phyloP scores from a whole-genome alignment of 495 filamentous ascomycete species.

The Trichoderma orchidacearum region DNA sequence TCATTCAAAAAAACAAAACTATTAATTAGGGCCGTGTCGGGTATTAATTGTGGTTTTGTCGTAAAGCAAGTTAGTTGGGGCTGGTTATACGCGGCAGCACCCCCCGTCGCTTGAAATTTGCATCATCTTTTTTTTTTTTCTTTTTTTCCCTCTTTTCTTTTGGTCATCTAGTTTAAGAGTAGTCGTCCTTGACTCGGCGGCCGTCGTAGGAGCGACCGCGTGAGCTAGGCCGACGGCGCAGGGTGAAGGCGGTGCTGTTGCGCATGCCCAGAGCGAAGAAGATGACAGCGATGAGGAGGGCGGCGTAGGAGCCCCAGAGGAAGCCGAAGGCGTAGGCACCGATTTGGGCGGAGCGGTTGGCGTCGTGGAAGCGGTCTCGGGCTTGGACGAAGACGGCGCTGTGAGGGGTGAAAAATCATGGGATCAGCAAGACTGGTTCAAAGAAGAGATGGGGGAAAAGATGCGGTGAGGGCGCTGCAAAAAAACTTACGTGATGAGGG shows the following conservation, averaged over 20 bases:
- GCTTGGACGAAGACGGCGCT: constrained; percentile 66
- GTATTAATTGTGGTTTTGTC: no score
- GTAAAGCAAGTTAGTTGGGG: no score
- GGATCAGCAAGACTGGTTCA: background rate
- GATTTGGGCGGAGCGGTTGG: constrained; percentile 43
- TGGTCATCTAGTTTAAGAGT: constrained; percentile 30
- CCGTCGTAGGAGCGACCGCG: constrained; percentile 36
- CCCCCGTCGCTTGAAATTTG: no score
- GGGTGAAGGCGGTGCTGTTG: background rate
- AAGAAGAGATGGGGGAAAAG: background rate
- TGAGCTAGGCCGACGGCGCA: background rate
- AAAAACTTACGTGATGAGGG: constrained; percentile 37
- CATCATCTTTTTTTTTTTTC: constrained; percentile 1
- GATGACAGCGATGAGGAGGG: constrained; percentile 54
- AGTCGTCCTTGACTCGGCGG: constrained; percentile 51
- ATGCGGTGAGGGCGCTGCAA: background rate
- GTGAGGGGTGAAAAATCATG: background rate
- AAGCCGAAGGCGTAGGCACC: constrained; percentile 71
- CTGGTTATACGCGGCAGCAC: no score
- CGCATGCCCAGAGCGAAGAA: constrained; percentile 49
- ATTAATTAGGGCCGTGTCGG: no score
- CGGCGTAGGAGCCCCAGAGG: constrained; percentile 67
- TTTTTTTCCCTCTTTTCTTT: background rate
- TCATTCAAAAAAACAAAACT: no score
- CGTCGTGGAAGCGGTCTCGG: constrained; percentile 52